Evolutionary conservation across 202 grass and related monocot genomes (phyloP), one percentile per base, ranked within the genome.

Genomic region (Dendrocalamus latiflorus): DNA sequence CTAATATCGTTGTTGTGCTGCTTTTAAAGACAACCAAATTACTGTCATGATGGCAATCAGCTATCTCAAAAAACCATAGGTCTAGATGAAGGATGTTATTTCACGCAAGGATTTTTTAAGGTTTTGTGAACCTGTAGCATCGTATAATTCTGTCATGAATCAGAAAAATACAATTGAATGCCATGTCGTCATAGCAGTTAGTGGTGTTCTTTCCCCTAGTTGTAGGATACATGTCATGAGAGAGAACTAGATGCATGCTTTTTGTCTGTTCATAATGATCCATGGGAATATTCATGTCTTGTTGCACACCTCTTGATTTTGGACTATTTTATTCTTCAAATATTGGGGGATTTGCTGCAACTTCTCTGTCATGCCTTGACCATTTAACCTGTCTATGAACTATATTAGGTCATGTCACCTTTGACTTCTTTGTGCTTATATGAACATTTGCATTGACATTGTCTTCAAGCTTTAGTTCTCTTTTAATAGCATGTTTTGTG

Each of bases 401-500:
- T 43, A 72, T 25, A 61, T 77, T 26, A 50, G 76, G 38, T 30
- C 18, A 17, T 22, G 1, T 47, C 14, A 26, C 77, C 38, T 75
- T 68, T 39, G 38, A 39, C 34, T 78, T 53, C 42, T 13, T 78
- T 30, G 26, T 37, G 9, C 53, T 71, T 61, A 69, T 47, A 37
- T 74, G 16, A 47, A 22, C 18, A 72, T 72, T 65, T 45, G 12
- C 22, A 10, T 69, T 7, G 28, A 21, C 75, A 26, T 50, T 71
- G 55, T 45, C 34, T 76, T 86, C 33, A 37, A 37, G 51, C 18
- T 58, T 67, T 79, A 69, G 28, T 15, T 84, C 36, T 74, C 70
- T 87, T 72, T 34, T 60, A 30, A 61, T 69, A 77, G 36, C 44
- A 34, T 85, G 30, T 60, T 72, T 53, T 25, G 42, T 66, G 22